These are phyloP conservation scores for Inga laurina DNA, from an alignment of 306 rosid genomes.

Conservation along the genomic window DNA sequence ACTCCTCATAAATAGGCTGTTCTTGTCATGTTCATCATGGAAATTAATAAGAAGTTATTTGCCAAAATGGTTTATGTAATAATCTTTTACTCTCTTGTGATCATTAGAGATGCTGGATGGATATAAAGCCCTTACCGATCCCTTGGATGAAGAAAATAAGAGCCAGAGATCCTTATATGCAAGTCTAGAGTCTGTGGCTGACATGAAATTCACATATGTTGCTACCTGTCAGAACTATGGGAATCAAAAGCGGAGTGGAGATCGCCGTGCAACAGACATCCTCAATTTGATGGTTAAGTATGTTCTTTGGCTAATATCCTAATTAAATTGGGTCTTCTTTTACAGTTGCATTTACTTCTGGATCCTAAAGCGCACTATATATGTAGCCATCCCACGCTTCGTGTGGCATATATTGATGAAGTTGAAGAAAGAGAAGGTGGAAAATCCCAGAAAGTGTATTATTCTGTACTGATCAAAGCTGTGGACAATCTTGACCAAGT, in stretches of 20 bases:
- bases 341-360: slow-evolving; percentile 1
- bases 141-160: slow-evolving; percentile 75
- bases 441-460: slow-evolving; percentile 80
- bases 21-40: slow-evolving; percentile 20
- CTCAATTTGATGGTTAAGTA: slow-evolving; percentile 98
- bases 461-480: slow-evolving; percentile 93
- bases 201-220: slow-evolving; percentile 91
- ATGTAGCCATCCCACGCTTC: slow-evolving; percentile 86
- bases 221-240: slow-evolving; percentile 99
- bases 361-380: slow-evolving; percentile 29
- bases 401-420: slow-evolving; percentile 98
- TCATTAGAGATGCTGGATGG: slow-evolving; percentile 82
- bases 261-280: slow-evolving; percentile 97
- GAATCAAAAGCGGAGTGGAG: slow-evolving; percentile 92
- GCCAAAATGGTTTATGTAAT: slow-evolving; percentile 33
- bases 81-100: slow-evolving; percentile 23
- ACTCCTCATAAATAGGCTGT: neutral
- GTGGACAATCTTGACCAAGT: slow-evolving; percentile 93
- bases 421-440: slow-evolving; percentile 89
- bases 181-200: slow-evolving; percentile 92
- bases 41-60: slow-evolving; percentile 15
- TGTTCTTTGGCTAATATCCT: slow-evolving; percentile 44
- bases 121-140: slow-evolving; percentile 84
- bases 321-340: slow-evolving; percentile 11
- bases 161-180: slow-evolving; percentile 87